Evolutionary conservation across 192 early-diverging fungal genomes (phyloP).

Genomic region (Rhizoclosmatium globosum): DNA sequence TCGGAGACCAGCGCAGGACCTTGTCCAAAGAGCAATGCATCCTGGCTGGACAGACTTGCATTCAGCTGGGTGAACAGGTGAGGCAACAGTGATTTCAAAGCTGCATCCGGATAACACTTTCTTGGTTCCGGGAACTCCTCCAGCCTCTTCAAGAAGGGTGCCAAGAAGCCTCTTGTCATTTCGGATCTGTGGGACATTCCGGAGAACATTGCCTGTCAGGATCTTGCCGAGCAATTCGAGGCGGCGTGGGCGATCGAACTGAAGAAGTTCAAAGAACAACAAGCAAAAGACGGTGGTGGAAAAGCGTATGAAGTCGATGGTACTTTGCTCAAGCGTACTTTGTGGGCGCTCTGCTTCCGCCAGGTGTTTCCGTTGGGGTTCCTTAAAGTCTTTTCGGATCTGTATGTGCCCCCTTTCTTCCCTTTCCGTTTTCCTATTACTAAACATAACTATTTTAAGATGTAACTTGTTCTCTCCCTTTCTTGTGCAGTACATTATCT

Average conservation of each 20-base stretch:
- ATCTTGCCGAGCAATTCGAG: constrained; percentile 38
- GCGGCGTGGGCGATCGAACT: constrained; percentile 40
- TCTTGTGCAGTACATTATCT: constrained; percentile 54
- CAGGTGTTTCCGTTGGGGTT: constrained; percentile 38
- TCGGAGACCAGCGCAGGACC: constrained; percentile 5
- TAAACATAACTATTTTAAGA: neutral
- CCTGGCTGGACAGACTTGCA: neutral
- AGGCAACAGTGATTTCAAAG: neutral
- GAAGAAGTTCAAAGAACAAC: neutral
- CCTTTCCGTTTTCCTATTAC: neutral
- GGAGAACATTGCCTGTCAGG: constrained; percentile 22
- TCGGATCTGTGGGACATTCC: constrained; percentile 66
- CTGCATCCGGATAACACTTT: neutral
- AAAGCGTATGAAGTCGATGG: constrained; percentile 12
- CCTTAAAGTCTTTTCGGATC: constrained; percentile 44
- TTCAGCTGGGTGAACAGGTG: constrained; percentile 22
- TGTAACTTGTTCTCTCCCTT: constrained; percentile 51
- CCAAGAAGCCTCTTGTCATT: constrained; percentile 58
- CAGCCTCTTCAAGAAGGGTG: constrained; percentile 47
- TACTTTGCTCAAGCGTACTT: neutral
- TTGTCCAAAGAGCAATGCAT: constrained; percentile 14
- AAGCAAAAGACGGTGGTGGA: neutral
- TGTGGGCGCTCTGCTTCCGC: constrained; percentile 12
- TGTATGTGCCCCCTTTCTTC: constrained; percentile 20
- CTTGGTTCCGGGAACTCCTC: too few species aligned